A percentile compares a stretch with the other conserved stretches of the same genome.
Conservation (phyloP, 129 eudicot genomes). For the Dittrichia graveolens region DNA sequence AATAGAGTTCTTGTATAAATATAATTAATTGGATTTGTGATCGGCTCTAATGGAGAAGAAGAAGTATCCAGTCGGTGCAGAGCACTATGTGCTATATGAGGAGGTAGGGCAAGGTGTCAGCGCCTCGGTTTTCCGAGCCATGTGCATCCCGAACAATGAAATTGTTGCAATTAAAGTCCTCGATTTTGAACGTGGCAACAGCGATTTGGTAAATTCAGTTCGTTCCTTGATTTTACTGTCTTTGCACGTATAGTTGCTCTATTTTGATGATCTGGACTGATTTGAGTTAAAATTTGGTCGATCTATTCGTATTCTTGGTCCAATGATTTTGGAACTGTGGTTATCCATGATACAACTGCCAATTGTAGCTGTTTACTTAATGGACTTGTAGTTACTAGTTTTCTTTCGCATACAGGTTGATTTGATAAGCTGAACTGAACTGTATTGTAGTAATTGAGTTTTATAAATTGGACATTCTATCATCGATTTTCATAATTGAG, state of each 20-base stretch:
- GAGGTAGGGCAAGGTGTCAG: constrained; percentile 93
- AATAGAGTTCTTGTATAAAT: constrained; percentile 16
- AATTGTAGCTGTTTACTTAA: background rate
- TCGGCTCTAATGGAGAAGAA: constrained; percentile 59
- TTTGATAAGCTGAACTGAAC: background rate
- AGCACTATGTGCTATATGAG: constrained; percentile 70
- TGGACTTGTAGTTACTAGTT: constrained; percentile 4
- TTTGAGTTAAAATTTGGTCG: background rate
- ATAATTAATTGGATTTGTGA: constrained; percentile 20
- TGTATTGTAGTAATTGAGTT: no score
- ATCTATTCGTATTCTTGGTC: background rate
- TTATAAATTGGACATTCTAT: no score
- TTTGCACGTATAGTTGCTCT: background rate
- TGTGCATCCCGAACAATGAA: constrained; percentile 63
- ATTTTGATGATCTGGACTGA: background rate
- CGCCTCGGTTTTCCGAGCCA: constrained; percentile 88
- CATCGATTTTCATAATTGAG: no score
- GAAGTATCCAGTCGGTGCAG: constrained; percentile 81
- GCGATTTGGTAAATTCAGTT: constrained; percentile 72
- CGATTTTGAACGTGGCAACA: constrained; percentile 79
- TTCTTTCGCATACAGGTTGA: background rate
- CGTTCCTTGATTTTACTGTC: background rate
- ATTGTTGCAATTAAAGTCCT: constrained; percentile 85
- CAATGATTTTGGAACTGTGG: background rate
- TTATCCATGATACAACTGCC: constrained; percentile 9